Conservation (phyloP, 345 rosid genomes). For the Leavenworthia alabamica region DNA sequence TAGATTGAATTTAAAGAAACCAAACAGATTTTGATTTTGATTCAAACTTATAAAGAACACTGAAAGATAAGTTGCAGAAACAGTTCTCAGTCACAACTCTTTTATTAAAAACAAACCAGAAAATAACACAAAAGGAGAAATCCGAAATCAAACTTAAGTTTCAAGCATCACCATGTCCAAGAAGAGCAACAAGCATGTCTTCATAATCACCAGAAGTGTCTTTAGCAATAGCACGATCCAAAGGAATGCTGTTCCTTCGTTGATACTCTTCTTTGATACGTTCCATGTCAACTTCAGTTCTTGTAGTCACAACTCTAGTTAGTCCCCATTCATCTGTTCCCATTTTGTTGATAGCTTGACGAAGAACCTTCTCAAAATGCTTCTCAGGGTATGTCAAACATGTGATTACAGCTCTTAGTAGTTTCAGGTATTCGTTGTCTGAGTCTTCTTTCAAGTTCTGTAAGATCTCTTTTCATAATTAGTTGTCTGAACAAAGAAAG, state of each 20-base stretch:
- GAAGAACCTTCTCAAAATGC: slow-evolving; percentile 59
- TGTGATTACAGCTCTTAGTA: slow-evolving; percentile 51
- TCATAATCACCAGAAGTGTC: slow-evolving; percentile 69
- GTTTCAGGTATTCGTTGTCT: slow-evolving; percentile 50
- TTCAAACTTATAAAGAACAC: slow-evolving; percentile 23
- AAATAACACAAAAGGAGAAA: background rate
- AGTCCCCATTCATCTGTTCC: slow-evolving; percentile 84
- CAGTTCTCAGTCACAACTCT: slow-evolving; percentile 23
- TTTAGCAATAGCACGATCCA: slow-evolving; percentile 50
- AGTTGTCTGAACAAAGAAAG: background rate
- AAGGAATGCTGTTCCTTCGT: slow-evolving; percentile 48
- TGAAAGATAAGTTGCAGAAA: slow-evolving; percentile 3
- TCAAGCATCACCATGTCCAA: slow-evolving; percentile 48
- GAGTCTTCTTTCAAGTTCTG: slow-evolving; percentile 56
- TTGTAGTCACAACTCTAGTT: slow-evolving; percentile 59
- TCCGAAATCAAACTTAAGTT: background rate
- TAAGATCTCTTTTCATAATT: background rate
- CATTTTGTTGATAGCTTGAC: slow-evolving; percentile 48
- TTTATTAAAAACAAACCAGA: slow-evolving; percentile 15
- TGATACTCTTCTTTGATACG: slow-evolving; percentile 62
- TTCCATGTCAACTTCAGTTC: slow-evolving; percentile 68
- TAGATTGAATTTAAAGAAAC: slow-evolving; percentile 13
- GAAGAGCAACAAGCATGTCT: slow-evolving; percentile 53
- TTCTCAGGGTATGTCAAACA: slow-evolving; percentile 57
- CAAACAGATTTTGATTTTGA: slow-evolving; percentile 3